Percentiles rank a stretch among this genome's conserved stretches.
Conservation (phyloP, 441 rosid species). For the Gossypium gossypioides region DNA sequence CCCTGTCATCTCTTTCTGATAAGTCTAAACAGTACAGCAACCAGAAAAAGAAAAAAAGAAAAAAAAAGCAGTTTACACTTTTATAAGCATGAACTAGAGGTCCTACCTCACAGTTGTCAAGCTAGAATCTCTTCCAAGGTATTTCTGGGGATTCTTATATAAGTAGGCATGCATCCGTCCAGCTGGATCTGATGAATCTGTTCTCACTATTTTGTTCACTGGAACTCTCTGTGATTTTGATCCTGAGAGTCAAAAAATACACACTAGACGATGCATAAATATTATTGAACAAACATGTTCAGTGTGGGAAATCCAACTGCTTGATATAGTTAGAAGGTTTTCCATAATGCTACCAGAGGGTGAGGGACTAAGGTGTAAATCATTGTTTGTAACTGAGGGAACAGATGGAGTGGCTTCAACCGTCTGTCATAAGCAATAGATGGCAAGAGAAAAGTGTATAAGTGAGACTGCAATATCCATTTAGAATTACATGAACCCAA, state of each 20-base stretch:
- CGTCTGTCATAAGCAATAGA: constrained; percentile 32
- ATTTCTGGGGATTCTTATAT: constrained; percentile 37
- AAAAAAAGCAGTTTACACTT: neutral
- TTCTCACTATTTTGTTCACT: constrained; percentile 81
- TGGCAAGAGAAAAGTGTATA: neutral
- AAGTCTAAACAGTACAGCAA: neutral
- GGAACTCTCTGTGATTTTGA: constrained; percentile 60
- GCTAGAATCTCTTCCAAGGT: constrained; percentile 32
- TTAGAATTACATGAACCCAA: neutral
- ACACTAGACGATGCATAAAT: constrained; percentile 10
- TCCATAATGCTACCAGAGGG: constrained; percentile 47
- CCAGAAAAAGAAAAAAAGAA: neutral
- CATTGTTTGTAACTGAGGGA: constrained; percentile 28
- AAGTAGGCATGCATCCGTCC: constrained; percentile 84
- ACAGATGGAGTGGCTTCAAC: constrained; percentile 45
- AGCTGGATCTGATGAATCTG: constrained; percentile 76
- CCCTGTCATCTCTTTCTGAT: neutral
- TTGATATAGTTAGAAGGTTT: neutral
- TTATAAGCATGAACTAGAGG: neutral
- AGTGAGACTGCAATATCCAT: neutral
- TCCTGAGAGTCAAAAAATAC: constrained; percentile 21
- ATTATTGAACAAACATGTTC: constrained; percentile 3
- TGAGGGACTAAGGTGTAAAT: constrained; percentile 24
- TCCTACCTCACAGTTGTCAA: constrained; percentile 66
- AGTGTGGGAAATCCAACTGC: neutral